Evolutionary conservation across 768 basidiomycete species (phyloP).

Genomic region (Thelephora ganbajun): DNA sequence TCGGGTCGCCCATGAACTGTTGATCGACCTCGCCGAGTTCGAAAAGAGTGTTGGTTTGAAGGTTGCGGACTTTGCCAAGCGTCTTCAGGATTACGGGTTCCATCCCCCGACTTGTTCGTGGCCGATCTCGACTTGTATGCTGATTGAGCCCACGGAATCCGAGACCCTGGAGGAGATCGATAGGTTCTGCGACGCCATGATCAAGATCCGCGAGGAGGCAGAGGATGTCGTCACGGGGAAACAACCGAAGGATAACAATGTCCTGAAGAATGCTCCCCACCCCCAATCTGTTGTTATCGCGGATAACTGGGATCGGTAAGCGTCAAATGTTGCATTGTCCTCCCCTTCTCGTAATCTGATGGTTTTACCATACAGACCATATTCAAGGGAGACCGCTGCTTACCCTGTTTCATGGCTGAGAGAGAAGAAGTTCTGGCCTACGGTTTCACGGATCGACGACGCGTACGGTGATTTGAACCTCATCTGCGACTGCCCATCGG

Average conservation of each 20-base stretch:
- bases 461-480: conserved; percentile 91
- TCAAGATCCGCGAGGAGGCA: conserved; percentile 84
- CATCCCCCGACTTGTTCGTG: conserved; percentile 97
- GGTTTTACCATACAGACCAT: conserved; percentile 40
- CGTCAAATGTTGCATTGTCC: background rate
- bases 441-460: conserved; percentile 85
- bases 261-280: conserved; percentile 91
- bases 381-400: conserved; percentile 80
- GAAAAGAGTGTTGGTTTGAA: conserved; percentile 82
- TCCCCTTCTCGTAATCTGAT: background rate
- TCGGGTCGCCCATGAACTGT: conserved; percentile 88
- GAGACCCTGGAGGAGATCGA: conserved; percentile 91
- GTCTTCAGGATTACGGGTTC: conserved; percentile 67
- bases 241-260: conserved; percentile 83
- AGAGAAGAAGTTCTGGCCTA: conserved; percentile 95
- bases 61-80: conserved; percentile 93
- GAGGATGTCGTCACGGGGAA: conserved; percentile 78
- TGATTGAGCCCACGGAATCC: conserved; percentile 96
- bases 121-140: conserved; percentile 95
- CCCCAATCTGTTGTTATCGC: conserved; percentile 62
- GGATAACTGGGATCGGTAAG: conserved; percentile 76
- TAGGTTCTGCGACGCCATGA: conserved; percentile 97
- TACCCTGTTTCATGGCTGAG: conserved; percentile 76
- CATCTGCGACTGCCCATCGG: conserved; percentile 78
- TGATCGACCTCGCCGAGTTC: conserved; percentile 94